These are phyloP conservation scores for Plasmodium yoelii DNA, from an alignment of 169 alveolate species.

Conservation along the genomic window DNA sequence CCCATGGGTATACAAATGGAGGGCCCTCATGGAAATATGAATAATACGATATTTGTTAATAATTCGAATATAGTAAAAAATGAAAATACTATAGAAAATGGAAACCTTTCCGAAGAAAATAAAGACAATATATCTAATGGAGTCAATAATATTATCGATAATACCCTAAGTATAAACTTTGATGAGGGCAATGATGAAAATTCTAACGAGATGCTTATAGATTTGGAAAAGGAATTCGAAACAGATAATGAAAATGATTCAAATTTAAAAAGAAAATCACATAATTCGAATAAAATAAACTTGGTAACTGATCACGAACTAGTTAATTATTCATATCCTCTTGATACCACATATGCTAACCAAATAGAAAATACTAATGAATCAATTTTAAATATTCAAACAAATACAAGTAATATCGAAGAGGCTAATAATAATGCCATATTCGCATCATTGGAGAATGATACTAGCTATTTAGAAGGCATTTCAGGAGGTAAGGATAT, in stretches of 20 bases:
- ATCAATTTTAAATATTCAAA: no score
- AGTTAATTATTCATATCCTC: no score
- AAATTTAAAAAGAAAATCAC: not conserved
- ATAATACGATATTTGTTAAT: not conserved
- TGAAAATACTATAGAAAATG: not conserved
- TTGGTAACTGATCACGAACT: not conserved
- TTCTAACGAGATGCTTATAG: conserved; percentile 35
- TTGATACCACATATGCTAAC: no score
- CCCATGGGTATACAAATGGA: not conserved
- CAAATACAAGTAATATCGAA: no score
- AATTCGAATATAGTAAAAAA: not conserved
- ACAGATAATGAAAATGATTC: conserved; percentile 41
- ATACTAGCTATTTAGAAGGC: no score
- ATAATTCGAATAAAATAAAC: not conserved
- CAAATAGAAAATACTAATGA: no score
- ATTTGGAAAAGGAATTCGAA: conserved; percentile 65
- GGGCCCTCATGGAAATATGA: not conserved
- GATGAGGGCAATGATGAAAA: not conserved
- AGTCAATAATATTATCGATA: not conserved
- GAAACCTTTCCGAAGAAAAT: not conserved
- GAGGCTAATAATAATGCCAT: no score
- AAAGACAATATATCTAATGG: not conserved
- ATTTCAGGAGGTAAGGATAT: no score
- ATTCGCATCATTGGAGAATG: no score
- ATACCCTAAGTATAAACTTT: not conserved